Conservation (phyloP, 2,329 filamentous ascomycete genomes). For the Cordyceps cicadae region DNA sequence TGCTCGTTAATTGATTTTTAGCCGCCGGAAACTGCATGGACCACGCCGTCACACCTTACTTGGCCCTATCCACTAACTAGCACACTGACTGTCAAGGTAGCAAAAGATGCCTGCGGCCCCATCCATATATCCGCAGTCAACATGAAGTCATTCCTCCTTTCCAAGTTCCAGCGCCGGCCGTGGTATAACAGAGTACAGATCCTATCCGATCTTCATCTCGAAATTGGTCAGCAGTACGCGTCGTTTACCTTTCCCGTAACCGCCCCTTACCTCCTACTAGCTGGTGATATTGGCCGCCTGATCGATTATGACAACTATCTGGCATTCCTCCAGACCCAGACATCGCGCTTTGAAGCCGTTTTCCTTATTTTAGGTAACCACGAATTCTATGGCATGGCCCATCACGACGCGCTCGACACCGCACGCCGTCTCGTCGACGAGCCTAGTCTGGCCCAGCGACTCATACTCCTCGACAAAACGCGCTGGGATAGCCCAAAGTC, state of each 20-base stretch:
- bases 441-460: slow-evolving; percentile 21
- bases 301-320: slow-evolving; percentile 37
- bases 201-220: slow-evolving; percentile 37
- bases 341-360: slow-evolving; percentile 30
- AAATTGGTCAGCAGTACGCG: slow-evolving; percentile 28
- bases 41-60: no score
- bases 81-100: no score
- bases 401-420: slow-evolving; percentile 22
- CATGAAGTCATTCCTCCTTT: slow-evolving; percentile 10
- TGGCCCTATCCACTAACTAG: no score
- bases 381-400: slow-evolving; percentile 37
- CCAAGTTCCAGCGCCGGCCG: slow-evolving; percentile 15
- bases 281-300: slow-evolving; percentile 43
- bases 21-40: no score
- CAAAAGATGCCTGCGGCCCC: no score
- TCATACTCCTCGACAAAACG: slow-evolving; percentile 25
- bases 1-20: no score
- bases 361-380: slow-evolving; percentile 46
- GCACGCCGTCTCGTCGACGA: slow-evolving; percentile 27
- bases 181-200: slow-evolving; percentile 14
- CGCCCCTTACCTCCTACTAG: slow-evolving; percentile 33
- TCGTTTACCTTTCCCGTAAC: slow-evolving; percentile 26
- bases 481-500: slow-evolving; percentile 23
- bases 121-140: neutral
- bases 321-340: slow-evolving; percentile 28